Base-by-base conservation (phyloP, 768 basidiomycete genomes). In the Plicaturopsis crispa region DNA sequence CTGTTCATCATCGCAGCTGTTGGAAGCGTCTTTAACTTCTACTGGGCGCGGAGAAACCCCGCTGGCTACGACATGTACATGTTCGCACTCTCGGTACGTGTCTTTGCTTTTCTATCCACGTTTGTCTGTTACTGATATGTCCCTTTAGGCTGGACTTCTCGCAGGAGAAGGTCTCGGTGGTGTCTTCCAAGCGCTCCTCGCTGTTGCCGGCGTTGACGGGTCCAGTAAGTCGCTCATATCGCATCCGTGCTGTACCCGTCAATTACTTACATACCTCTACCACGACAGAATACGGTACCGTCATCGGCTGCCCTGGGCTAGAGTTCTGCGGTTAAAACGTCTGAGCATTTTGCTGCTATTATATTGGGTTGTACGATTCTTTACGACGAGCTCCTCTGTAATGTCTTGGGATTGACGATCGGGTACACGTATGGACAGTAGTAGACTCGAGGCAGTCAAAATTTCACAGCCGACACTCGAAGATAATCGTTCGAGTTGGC, bases 101-200 rank as follows among this genome's bases (percentile, higher is more conserved):
- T n/a, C 7, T 12, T 12, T 24, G 21, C 31, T 14, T 17, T n/a
- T 3, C n/a, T n/a, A n/a, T n/a, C n/a, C n/a, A n/a, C n/a, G n/a
- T n/a, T n/a, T n/a, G n/a, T n/a, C n/a, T n/a, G n/a, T n/a, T n/a
- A n/a, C n/a, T n/a, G n/a, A 10, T 28, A 7, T 24, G 14, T 32
- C 21, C 16, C 24, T 10, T 4, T 31, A 56, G 60, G 65, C 69
- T 33, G 75, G 75, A 47, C 56, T 74, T 42, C 58, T 78, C 23
- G 73, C 75, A 24, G 75, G 75, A 19, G 75, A 78, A 45, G 77
- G 77, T 56, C 60, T 79, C 23, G 77, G 74, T 20, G 77, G 75
- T 50, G 74, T 79, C 36, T 65, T 77, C 52, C 69, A 71, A 44
- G 75, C 75, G 10, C 52, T 77, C n/a, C 60, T 78, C 17, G 69